These are phyloP conservation scores for Laetiporus sulphureus DNA, from an alignment of 1,284 basidiomycete species.

Conservation along the genomic window DNA sequence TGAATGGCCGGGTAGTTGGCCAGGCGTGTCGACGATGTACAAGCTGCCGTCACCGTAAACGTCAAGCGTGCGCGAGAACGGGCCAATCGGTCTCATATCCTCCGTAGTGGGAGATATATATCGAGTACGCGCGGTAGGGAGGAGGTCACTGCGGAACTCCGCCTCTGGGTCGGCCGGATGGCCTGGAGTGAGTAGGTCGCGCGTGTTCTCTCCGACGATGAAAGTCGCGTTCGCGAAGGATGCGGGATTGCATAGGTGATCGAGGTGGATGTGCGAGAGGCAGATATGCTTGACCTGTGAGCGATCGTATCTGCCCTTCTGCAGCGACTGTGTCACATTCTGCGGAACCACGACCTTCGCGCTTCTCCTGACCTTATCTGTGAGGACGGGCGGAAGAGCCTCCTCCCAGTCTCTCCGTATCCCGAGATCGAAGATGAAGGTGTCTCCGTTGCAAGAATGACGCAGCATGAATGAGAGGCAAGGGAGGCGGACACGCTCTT, in stretches of 20 bases:
- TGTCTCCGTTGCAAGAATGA: slow-evolving; percentile 32
- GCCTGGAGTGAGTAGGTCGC: slow-evolving; percentile 28
- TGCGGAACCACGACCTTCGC: slow-evolving; percentile 28
- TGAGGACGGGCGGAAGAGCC: slow-evolving; percentile 27
- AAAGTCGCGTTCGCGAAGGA: slow-evolving; percentile 43
- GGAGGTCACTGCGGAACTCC: slow-evolving; percentile 27
- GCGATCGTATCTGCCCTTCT: slow-evolving; percentile 38
- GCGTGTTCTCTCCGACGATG: slow-evolving; percentile 34
- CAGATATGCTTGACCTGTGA: slow-evolving; percentile 37
- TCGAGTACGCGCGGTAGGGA: slow-evolving; percentile 37
- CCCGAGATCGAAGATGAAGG: slow-evolving; percentile 48
- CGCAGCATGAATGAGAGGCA: slow-evolving; percentile 44
- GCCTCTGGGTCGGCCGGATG: slow-evolving; percentile 36
- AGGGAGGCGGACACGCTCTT: slow-evolving; percentile 24
- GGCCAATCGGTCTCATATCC: slow-evolving; percentile 30
- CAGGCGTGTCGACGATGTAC: slow-evolving; percentile 50
- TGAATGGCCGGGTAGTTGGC: slow-evolving; percentile 48
- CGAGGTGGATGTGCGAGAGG: slow-evolving; percentile 44
- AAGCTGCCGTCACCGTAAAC: slow-evolving; percentile 51
- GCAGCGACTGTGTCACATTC: slow-evolving; percentile 40
- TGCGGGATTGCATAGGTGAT: slow-evolving; percentile 37
- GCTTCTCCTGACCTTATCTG: slow-evolving; percentile 8
- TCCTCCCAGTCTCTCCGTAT: slow-evolving; percentile 40
- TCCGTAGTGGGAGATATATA: slow-evolving; percentile 16
- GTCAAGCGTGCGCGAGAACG: slow-evolving; percentile 46